Evolutionary conservation across 1,284 basidiomycete genomes (phyloP), one percentile per base, ranked within the genome.

Genomic region (Moesziomyces sp.): DNA sequence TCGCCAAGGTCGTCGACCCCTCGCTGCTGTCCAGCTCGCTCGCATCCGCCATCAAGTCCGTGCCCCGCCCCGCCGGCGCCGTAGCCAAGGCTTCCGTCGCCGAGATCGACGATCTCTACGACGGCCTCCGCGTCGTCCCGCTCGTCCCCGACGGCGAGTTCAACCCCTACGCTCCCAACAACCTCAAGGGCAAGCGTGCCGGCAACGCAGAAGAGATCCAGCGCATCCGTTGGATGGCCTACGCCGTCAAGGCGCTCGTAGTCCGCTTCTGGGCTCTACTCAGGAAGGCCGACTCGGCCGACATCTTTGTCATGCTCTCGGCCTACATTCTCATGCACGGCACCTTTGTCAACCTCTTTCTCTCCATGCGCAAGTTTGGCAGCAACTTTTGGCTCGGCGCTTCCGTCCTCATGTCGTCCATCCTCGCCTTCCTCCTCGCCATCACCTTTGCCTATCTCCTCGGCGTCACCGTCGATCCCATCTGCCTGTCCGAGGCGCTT

Each of bases 271-370:
- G 79, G 79, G 79, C 79, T 23, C 61, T 81, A 18, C 48, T 80
- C 47, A 69, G 75, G 89, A 93, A 93, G 86, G 94, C 97, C 26
- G 93, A 97, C 86, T 94, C 93, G 3, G 89, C 96, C 23, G 96
- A 99, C 85, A 97, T 99, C 81, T 88, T 96, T 57, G 91, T 98
- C 76, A 93, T 99, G 80, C 89, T 98, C n/a, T 88, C 91, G 6
- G 97, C 95, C 28, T 99, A 99, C 85, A 86, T 96, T 53, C 88
- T 98, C 61, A 99, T 99, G 96, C 95, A 98, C 86, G 88, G 88
- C 28, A 96, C 95, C 1, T 98, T 99, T 86, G 90, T 94, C 84
- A 91, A 94, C 61, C 76, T 84, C 48, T 84, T 83, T 65, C 74
- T 84, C 45, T 82, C 80, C 33, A 83, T 84, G 82, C 77, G 82